A percentile compares a stretch with the other conserved stretches of the same genome.
phyloP scores from a whole-genome alignment of 192 early-diverging fungal species.

The Coemansia sp. region DNA sequence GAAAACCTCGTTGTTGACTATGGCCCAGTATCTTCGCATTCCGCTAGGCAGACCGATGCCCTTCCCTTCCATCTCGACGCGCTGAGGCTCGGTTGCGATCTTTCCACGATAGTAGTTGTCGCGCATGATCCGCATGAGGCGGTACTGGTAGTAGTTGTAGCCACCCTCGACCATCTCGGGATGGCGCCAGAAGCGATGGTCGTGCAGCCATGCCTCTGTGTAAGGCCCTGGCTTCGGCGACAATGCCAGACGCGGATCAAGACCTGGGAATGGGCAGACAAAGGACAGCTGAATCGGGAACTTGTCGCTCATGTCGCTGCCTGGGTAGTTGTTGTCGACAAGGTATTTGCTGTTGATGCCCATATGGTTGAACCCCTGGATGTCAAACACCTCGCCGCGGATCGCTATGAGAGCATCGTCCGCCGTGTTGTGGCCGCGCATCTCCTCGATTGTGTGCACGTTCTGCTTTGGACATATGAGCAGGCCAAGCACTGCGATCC shows the following conservation, averaged over 20 bases:
- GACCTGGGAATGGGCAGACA: constrained; percentile 57
- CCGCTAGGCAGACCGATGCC: constrained; percentile 44
- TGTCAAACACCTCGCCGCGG: constrained; percentile 80
- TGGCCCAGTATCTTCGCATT: constrained; percentile 58
- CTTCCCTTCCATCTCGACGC: constrained; percentile 59
- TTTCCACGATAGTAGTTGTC: constrained; percentile 67
- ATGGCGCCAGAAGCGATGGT: constrained; percentile 63
- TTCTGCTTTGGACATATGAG: constrained; percentile 73
- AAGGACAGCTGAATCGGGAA: constrained; percentile 69
- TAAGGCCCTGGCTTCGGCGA: constrained; percentile 57
- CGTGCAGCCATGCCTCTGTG: constrained; percentile 64
- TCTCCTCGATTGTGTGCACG: constrained; percentile 66
- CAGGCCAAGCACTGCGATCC: constrained; percentile 72
- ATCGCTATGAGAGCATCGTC: constrained; percentile 63
- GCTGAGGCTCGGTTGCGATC: constrained; percentile 59
- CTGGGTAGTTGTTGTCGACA: constrained; percentile 62
- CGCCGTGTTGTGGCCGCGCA: constrained; percentile 61
- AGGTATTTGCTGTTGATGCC: constrained; percentile 54
- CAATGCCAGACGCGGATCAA: constrained; percentile 55
- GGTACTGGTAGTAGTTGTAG: constrained; percentile 66
- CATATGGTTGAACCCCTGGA: constrained; percentile 62
- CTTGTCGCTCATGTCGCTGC: constrained; percentile 62
- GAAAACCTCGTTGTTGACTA: constrained; percentile 69
- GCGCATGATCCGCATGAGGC: constrained; percentile 62
- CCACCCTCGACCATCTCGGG: constrained; percentile 52